phyloP scores from a whole-genome alignment of 345 rosid genomes.

The Arabidopsis suecica region DNA sequence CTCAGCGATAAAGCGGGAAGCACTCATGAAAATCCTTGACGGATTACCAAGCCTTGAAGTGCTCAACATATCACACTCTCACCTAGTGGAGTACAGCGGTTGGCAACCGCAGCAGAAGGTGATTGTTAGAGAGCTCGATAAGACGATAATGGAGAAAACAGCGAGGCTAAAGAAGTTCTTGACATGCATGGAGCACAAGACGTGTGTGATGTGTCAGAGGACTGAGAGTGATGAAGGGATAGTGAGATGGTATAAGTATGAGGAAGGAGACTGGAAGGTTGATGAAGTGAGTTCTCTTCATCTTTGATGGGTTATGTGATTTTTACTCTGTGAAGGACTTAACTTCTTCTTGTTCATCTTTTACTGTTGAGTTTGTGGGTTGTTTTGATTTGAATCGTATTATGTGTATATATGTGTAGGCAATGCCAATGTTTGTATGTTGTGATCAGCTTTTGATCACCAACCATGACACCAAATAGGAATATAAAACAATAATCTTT shows the following conservation, averaged over 20 bases:
- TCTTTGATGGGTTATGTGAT: constrained; percentile 38
- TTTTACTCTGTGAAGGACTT: constrained; percentile 32
- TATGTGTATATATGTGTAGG: constrained; percentile 37
- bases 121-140: constrained; percentile 56
- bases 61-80: constrained; percentile 83
- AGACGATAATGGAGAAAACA: constrained; percentile 62
- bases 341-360: background rate
- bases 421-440: constrained; percentile 37
- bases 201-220: constrained; percentile 79
- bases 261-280: constrained; percentile 79
- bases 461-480: constrained; percentile 25
- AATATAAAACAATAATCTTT: constrained; percentile 4
- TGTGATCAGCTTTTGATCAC: constrained; percentile 37
- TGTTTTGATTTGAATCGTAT: constrained; percentile 17
- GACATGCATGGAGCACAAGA: constrained; percentile 62
- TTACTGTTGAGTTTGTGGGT: constrained; percentile 7
- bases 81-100: constrained; percentile 54
- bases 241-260: constrained; percentile 87
- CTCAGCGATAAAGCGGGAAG: constrained; percentile 62
- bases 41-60: constrained; percentile 63
- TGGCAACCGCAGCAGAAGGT: constrained; percentile 52
- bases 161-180: constrained; percentile 59
- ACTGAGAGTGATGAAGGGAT: constrained; percentile 75
- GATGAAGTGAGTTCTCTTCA: constrained; percentile 71
- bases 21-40: constrained; percentile 64